A percentile compares a stretch with the other conserved stretches of the same genome.
Conservation (phyloP, 768 basidiomycete genomes). For the Antrodiella citrinella region DNA sequence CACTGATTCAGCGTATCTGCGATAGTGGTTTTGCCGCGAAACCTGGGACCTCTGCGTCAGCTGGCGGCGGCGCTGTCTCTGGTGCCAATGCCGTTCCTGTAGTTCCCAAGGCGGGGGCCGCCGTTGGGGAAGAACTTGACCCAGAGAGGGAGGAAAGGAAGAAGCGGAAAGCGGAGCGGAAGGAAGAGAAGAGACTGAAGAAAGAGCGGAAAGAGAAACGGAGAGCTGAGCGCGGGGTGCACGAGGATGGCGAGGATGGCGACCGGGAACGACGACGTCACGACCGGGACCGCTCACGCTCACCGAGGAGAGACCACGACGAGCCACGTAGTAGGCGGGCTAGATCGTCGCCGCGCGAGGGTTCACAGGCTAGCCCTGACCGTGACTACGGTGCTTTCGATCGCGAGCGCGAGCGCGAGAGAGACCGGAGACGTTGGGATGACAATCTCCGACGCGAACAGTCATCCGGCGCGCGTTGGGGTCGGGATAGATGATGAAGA, state of each 20-base stretch:
- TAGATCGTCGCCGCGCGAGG: not conserved
- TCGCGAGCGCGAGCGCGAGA: conserved; percentile 30
- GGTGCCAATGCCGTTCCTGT: conserved; percentile 24
- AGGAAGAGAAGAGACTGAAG: conserved; percentile 31
- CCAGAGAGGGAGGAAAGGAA: conserved; percentile 26
- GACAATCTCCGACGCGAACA: conserved; percentile 33
- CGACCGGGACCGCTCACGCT: conserved; percentile 10
- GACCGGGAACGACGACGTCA: conserved; percentile 10
- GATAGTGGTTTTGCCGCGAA: conserved; percentile 62
- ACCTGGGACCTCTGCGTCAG: conserved; percentile 6
- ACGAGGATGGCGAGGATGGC: conserved; percentile 21
- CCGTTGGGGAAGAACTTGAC: conserved; percentile 12
- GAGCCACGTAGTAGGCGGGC: no score
- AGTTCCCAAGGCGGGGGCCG: conserved; percentile 7
- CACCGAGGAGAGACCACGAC: no score
- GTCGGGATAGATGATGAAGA: conserved; percentile 16
- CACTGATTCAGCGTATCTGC: conserved; percentile 7
- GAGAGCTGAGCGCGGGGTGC: conserved; percentile 31
- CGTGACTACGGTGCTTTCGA: conserved; percentile 25
- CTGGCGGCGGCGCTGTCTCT: conserved; percentile 15
- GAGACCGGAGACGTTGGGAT: conserved; percentile 46
- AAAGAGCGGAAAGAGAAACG: conserved; percentile 52
- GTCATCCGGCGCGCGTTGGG: conserved; percentile 18
- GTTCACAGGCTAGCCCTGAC: conserved; percentile 2
- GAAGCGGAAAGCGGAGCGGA: conserved; percentile 37